These are phyloP conservation scores for Leccinum pallidistipes DNA, from an alignment of 1,284 basidiomycete species.

Conservation along the genomic window DNA sequence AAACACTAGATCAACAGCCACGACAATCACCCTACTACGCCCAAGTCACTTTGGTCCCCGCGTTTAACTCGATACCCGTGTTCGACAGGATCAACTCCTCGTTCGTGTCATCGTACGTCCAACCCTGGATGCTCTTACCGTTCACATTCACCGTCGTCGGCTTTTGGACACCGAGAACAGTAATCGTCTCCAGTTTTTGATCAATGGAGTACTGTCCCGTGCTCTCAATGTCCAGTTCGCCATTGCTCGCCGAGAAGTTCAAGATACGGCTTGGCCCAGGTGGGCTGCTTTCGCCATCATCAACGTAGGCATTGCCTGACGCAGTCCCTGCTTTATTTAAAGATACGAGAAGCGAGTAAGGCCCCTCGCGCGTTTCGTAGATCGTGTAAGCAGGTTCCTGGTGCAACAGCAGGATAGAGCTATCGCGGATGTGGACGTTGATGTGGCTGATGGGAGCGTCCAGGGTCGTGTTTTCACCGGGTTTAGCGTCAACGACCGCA, in stretches of 20 bases:
- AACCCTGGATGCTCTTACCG: constrained; percentile 32
- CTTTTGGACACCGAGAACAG: constrained; percentile 47
- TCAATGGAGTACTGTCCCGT: constrained; percentile 44
- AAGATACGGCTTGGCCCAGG: constrained; percentile 50
- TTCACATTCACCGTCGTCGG: constrained; percentile 38
- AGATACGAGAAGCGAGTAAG: constrained; percentile 49
- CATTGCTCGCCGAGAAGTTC: constrained; percentile 37
- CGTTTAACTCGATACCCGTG: constrained; percentile 38
- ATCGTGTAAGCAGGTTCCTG: constrained; percentile 50
- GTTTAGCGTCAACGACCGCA: constrained; percentile 41
- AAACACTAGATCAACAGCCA: background rate
- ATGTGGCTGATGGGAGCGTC: constrained; percentile 63
- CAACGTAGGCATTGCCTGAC: constrained; percentile 49
- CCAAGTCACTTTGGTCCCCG: constrained; percentile 24
- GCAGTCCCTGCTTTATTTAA: constrained; percentile 45
- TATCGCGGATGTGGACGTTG: constrained; percentile 60
- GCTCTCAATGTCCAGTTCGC: constrained; percentile 38
- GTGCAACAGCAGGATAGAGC: constrained; percentile 48
- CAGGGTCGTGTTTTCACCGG: constrained; percentile 42
- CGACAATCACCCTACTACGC: constrained; percentile 8
- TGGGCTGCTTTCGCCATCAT: constrained; percentile 55
- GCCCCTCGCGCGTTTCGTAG: constrained; percentile 45
- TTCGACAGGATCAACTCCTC: constrained; percentile 36
- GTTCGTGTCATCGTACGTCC: constrained; percentile 35
- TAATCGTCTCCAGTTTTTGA: constrained; percentile 46